These are phyloP conservation scores for Handroanthus guayacan DNA, from an alignment of 257 asterid species.

Conservation along the genomic window DNA sequence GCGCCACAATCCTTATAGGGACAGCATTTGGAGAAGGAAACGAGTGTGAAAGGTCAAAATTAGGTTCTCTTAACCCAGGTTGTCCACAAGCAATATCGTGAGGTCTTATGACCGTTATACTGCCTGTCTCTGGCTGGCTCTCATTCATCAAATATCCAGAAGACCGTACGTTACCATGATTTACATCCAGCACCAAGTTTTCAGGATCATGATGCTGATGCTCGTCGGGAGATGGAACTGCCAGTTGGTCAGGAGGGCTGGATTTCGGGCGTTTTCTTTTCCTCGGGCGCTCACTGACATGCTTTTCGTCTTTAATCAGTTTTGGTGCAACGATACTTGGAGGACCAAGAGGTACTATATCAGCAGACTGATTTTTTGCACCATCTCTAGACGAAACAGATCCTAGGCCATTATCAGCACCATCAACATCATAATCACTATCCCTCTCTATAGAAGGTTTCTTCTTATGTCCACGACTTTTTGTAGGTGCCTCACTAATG, in stretches of 20 bases:
- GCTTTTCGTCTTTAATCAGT: slow-evolving; percentile 43
- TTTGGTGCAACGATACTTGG: slow-evolving; percentile 32
- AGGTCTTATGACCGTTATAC: slow-evolving; percentile 32
- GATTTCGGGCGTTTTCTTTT: slow-evolving; percentile 46
- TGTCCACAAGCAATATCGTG: slow-evolving; percentile 38
- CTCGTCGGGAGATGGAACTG: slow-evolving; percentile 45
- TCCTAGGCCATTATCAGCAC: slow-evolving; percentile 52
- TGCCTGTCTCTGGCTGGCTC: slow-evolving; percentile 36
- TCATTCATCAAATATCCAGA: slow-evolving; percentile 40
- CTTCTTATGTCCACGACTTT: slow-evolving; percentile 55
- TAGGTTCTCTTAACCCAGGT: slow-evolving; percentile 41
- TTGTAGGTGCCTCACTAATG: slow-evolving; percentile 62
- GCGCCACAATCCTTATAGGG: slow-evolving; percentile 24
- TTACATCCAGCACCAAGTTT: slow-evolving; percentile 44
- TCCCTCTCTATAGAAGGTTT: slow-evolving; percentile 62
- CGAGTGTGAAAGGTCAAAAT: slow-evolving; percentile 42
- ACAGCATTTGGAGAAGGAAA: slow-evolving; percentile 45
- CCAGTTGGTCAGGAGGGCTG: slow-evolving; percentile 36
- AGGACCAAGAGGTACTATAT: slow-evolving; percentile 30
- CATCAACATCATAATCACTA: slow-evolving; percentile 83
- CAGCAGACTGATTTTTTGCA: slow-evolving; percentile 46
- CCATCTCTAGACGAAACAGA: slow-evolving; percentile 70
- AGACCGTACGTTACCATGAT: slow-evolving; percentile 34
- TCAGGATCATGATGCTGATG: slow-evolving; percentile 42
- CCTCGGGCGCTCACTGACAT: slow-evolving; percentile 39